A percentile compares a stretch with the other conserved stretches of the same genome.
phyloP scores from a whole-genome alignment of 495 filamentous ascomycete species.

The Aspergillus cristatus region DNA sequence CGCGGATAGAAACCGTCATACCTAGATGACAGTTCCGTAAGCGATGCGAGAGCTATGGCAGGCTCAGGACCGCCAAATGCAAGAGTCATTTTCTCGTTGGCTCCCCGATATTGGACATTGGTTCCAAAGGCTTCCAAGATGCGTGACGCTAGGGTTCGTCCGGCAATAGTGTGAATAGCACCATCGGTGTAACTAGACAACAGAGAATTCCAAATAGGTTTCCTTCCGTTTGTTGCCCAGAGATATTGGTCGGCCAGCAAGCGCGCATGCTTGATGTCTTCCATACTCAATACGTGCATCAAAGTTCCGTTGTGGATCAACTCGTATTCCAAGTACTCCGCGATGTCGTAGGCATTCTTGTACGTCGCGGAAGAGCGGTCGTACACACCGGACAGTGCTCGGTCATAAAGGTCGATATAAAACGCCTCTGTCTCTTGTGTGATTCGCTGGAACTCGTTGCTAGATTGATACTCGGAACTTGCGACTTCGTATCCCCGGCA shows the following conservation, averaged over 20 bases:
- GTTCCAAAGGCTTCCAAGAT: constrained; percentile 46
- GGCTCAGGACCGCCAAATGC: constrained; percentile 63
- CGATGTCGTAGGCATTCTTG: constrained; percentile 50
- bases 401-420: constrained; percentile 39
- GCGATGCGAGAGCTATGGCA: constrained; percentile 66
- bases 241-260: constrained; percentile 59
- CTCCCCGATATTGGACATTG: constrained; percentile 34
- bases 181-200: constrained; percentile 30
- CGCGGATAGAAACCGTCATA: constrained; percentile 55
- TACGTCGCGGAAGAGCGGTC: constrained; percentile 39
- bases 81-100: constrained; percentile 46
- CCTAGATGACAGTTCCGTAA: constrained; percentile 45
- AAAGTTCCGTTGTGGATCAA: constrained; percentile 60
- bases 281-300: constrained; percentile 39
- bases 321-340: constrained; percentile 67
- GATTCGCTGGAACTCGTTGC: constrained; percentile 27
- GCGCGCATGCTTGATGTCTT: constrained; percentile 46
- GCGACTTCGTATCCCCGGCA: constrained; percentile 41
- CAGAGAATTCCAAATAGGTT: constrained; percentile 34
- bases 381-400: constrained; percentile 25
- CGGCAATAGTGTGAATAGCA: constrained; percentile 53
- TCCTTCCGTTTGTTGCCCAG: constrained; percentile 55
- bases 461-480: constrained; percentile 26
- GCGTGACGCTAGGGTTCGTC: constrained; percentile 54
- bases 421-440: constrained; percentile 32